phyloP scores from a whole-genome alignment of 768 basidiomycete genomes.

The Chlorophyllum brunneum region DNA sequence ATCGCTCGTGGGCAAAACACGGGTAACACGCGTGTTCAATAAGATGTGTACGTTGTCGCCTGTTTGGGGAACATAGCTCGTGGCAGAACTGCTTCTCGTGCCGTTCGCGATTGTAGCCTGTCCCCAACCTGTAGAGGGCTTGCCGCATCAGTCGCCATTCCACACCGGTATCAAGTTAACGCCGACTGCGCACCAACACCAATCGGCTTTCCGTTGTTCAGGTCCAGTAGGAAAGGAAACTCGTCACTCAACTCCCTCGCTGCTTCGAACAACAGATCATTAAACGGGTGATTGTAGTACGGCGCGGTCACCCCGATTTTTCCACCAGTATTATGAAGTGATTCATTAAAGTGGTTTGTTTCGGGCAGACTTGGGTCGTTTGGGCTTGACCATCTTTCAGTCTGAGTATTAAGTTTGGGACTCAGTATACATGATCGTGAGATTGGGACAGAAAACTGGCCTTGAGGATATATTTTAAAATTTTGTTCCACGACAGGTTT shows the following conservation, averaged over 20 bases:
- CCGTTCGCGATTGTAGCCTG: too few relatives aligned
- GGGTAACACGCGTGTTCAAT: conserved; percentile 22
- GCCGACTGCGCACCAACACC: conserved; percentile 5
- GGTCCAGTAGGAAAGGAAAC: conserved; percentile 7
- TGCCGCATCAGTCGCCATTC: too few relatives aligned
- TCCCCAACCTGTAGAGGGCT: too few relatives aligned
- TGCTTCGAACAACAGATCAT: not conserved
- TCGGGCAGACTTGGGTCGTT: not conserved
- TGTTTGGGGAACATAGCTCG: conserved; percentile 16
- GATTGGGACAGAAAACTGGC: too few relatives aligned
- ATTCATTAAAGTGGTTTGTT: not conserved
- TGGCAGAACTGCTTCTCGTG: too few relatives aligned
- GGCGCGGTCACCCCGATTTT: conserved; percentile 13
- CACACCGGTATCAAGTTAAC: too few relatives aligned
- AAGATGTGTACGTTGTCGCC: conserved; percentile 28
- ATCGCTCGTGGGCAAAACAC: conserved; percentile 10
- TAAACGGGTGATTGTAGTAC: conserved; percentile 17
- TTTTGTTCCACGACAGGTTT: conserved; percentile 12
- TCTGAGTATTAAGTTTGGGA: not conserved
- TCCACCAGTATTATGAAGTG: not conserved
- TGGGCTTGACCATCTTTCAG: not conserved
- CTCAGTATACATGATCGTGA: too few relatives aligned
- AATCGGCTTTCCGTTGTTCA: conserved; percentile 7
- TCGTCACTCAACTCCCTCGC: not conserved
- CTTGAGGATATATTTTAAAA: conserved; percentile 10